These are phyloP conservation scores for Xerocomus potaroensis DNA, from an alignment of 768 basidiomycete genomes.

Conservation along the genomic window DNA sequence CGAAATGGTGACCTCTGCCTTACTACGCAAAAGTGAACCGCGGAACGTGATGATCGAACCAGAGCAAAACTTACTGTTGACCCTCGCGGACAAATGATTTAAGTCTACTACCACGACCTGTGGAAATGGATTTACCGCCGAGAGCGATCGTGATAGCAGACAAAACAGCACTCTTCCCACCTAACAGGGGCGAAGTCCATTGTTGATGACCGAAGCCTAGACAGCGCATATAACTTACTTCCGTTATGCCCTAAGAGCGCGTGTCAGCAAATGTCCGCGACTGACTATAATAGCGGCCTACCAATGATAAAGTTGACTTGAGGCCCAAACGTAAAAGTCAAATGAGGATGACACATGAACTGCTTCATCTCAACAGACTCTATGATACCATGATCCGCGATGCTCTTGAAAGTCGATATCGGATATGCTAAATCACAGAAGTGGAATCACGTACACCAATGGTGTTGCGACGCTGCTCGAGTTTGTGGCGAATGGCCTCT, in stretches of 20 bases:
- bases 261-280: slow-evolving; percentile 1
- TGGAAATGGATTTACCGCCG: slow-evolving; percentile 88
- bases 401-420: slow-evolving; percentile 42
- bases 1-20: slow-evolving; percentile 69
- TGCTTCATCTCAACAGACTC: slow-evolving; percentile 82
- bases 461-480: slow-evolving; percentile 42
- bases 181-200: slow-evolving; percentile 36
- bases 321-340: slow-evolving; percentile 81
- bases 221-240: slow-evolving; percentile 51
- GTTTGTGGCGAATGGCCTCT: slow-evolving; percentile 48
- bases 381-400: slow-evolving; percentile 87
- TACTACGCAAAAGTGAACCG: slow-evolving; percentile 39
- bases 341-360: slow-evolving; percentile 93
- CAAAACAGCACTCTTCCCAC: slow-evolving; percentile 92
- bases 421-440: slow-evolving; percentile 17
- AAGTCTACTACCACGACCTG: slow-evolving; percentile 82
- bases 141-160: slow-evolving; percentile 91
- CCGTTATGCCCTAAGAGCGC: slow-evolving; percentile 74
- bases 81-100: slow-evolving; percentile 86
- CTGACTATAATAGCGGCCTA: slow-evolving; percentile 26
- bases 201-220: not conserved
- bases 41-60: not conserved
- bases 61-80: slow-evolving; percentile 49
- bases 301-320: slow-evolving; percentile 98
- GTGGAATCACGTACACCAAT: slow-evolving; percentile 45